Conservation (phyloP, 2,329 filamentous ascomycete species). For the Pleomassaria siparia region DNA sequence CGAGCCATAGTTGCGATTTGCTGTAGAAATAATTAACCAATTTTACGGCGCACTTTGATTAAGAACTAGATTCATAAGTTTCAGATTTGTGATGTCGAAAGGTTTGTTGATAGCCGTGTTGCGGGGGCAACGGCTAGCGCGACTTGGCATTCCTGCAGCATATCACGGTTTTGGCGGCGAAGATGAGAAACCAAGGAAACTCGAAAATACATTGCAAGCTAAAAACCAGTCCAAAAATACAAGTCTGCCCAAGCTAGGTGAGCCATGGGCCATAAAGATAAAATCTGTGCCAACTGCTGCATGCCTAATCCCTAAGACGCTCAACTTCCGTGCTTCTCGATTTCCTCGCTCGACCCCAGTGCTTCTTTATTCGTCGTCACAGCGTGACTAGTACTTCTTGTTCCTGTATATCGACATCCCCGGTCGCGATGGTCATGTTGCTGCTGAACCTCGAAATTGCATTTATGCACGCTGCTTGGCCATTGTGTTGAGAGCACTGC, state of each 20-base stretch:
- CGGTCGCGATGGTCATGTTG: slow-evolving; percentile 21
- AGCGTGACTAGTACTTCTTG: slow-evolving; percentile 21
- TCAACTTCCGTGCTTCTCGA: slow-evolving; percentile 17
- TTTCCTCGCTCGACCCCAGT: slow-evolving; percentile 22
- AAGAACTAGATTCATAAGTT: slow-evolving; percentile 2
- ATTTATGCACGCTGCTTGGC: slow-evolving; percentile 63
- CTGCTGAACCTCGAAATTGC: slow-evolving; percentile 1
- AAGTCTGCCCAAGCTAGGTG: slow-evolving; percentile 33
- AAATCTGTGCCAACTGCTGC: slow-evolving; percentile 23
- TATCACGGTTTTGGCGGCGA: not conserved
- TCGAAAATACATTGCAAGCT: slow-evolving; percentile 41
- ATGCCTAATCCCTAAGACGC: slow-evolving; percentile 16
- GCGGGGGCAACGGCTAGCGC: slow-evolving; percentile 12
- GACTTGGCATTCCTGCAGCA: not conserved
- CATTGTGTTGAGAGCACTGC: slow-evolving; percentile 97
- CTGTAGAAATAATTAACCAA: slow-evolving; percentile 4
- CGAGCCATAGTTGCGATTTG: slow-evolving; percentile 31
- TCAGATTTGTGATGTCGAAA: not conserved
- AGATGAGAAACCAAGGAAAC: slow-evolving; percentile 9
- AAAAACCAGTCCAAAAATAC: slow-evolving; percentile 38
- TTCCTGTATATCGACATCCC: slow-evolving; percentile 36
- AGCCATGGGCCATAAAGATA: slow-evolving; percentile 29
- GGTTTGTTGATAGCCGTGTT: slow-evolving; percentile 15
- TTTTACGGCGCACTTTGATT: not conserved
- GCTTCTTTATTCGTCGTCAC: slow-evolving; percentile 16